Conservation (phyloP, 2,329 filamentous ascomycete genomes). For the Claviceps citrina region DNA sequence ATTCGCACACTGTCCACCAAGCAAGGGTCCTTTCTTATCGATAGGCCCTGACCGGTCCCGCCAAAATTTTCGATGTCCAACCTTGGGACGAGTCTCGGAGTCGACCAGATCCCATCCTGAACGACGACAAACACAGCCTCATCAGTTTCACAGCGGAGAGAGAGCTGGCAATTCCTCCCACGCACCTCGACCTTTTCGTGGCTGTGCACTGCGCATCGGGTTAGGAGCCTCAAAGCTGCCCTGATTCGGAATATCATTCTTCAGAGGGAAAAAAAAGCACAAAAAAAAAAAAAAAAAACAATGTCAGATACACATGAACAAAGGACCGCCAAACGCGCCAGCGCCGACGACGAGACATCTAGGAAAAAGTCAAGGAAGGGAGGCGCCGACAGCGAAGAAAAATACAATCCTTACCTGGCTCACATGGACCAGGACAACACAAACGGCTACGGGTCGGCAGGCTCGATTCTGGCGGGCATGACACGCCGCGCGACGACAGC, state of each 20-base stretch:
- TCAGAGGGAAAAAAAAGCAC: background rate
- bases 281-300: background rate
- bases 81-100: too few species aligned
- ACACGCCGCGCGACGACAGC: conserved; percentile 70
- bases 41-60: conserved; percentile 13
- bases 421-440: conserved; percentile 56
- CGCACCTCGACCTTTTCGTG: conserved; percentile 4
- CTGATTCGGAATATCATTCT: too few species aligned
- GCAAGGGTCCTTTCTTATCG: conserved; percentile 15
- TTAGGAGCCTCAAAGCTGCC: too few species aligned
- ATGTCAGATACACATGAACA: conserved; percentile 25
- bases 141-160: background rate
- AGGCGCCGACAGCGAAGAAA: conserved; percentile 18
- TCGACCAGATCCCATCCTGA: too few species aligned
- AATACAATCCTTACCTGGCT: conserved; percentile 74
- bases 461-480: conserved; percentile 47
- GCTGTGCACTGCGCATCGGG: background rate
- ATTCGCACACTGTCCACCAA: conserved; percentile 5
- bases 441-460: conserved; percentile 21
- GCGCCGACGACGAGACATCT: conserved; percentile 25
- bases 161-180: background rate
- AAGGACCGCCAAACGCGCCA: conserved; percentile 28
- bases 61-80: conserved; percentile 12
- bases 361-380: conserved; percentile 30
- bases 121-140: background rate